A percentile compares a stretch with the other conserved stretches of the same genome.
phyloP scores from a whole-genome alignment of 306 rosid species.

The Glycine tomentella region DNA sequence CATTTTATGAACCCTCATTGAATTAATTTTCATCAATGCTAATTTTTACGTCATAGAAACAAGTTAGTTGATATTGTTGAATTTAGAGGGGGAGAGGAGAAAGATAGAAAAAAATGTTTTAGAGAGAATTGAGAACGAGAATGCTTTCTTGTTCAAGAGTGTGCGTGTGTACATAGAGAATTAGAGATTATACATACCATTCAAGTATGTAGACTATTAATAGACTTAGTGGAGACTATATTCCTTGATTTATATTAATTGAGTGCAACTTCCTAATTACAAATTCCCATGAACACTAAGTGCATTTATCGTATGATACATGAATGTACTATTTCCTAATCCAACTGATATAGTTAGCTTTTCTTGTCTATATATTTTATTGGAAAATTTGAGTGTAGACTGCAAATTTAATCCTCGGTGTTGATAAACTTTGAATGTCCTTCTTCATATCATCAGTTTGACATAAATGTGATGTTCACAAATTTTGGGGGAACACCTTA shows the following conservation, averaged over 20 bases:
- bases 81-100: not conserved
- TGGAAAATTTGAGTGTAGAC: no score
- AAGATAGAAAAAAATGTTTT: not conserved
- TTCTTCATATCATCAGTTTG: no score
- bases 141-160: not conserved
- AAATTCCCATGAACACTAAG: no score
- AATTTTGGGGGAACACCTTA: not conserved
- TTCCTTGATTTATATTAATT: no score
- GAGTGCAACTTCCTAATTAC: no score
- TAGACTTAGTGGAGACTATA: not conserved
- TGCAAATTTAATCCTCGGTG: no score
- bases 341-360: no score
- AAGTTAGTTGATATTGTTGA: no score
- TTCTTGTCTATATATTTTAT: no score
- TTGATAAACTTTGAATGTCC: no score
- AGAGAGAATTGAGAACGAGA: not conserved
- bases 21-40: slow-evolving; percentile 11
- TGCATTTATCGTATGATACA: no score
- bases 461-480: slow-evolving; percentile 26
- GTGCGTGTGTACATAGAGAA: not conserved
- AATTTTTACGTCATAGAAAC: slow-evolving; percentile 24
- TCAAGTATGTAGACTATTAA: not conserved
- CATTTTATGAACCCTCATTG: slow-evolving; percentile 15
- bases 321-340: no score
- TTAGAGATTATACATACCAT: not conserved